Evolutionary conservation across 2,329 filamentous ascomycete species (phyloP), one percentile per base, ranked within the genome.

Genomic region (Ophiostoma sp.): DNA sequence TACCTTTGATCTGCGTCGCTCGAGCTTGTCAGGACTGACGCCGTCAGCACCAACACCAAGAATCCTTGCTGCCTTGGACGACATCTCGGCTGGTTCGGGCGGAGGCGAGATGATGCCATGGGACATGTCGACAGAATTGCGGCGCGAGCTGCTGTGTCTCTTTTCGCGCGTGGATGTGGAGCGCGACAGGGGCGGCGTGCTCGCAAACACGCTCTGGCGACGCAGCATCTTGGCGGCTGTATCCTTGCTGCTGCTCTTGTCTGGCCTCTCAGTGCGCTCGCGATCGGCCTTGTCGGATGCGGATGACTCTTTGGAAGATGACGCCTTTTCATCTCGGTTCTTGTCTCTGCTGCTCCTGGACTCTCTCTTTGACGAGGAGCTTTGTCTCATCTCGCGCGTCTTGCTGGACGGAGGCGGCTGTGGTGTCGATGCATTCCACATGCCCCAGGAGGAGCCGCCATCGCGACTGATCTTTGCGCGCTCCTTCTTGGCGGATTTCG

Each of bases 11-110:
- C 82, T 82, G 75, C 82, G 82, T 3, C 84, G 84, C 72, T 81
- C 80, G 9, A 81, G 76, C 78, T 86, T 89, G 68, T 87, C 87
- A 3, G 84, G 83, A 75, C 81, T 83, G 75, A 81, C 82, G 59
- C 78, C 79, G 17, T 82, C 80, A 71, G 82, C 83, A 55, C 78
- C 84, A 31, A 88, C 77, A 84, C 94, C 89, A 2, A 96, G 89
- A 70, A 95, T 82, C 81, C 91, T 94, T 42, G 93, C 93, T 36
- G 93, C 93, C 81, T 97, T 97, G 63, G 89, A 87, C 8, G 91
- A 87, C 79, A 93, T 87, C 70, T 89, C 87, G 57, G 86, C 83
- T 42, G 92, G 89, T 39, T 94, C 93, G 1, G 91, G 89, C 9
- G 93, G 92, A 3, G 93, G 92, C 25, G 92, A 93, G 63, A 88